Conservation (phyloP, 1,284 basidiomycete species). For the Puccinia horiana region DNA sequence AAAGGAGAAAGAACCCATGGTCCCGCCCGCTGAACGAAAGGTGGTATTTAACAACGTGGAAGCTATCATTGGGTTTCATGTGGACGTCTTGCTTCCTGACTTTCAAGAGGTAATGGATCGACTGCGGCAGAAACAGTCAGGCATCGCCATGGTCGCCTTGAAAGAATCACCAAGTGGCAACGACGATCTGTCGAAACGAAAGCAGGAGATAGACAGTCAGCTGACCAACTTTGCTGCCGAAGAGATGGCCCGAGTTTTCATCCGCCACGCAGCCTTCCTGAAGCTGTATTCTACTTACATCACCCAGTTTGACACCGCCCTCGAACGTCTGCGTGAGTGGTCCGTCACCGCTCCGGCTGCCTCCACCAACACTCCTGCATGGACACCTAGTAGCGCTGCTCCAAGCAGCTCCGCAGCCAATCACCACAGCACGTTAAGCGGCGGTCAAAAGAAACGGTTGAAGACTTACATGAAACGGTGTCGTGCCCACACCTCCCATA, state of each 20-base stretch:
- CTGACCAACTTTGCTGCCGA: slow-evolving; percentile 66
- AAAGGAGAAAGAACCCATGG: slow-evolving; percentile 71
- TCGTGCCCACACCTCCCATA: slow-evolving; percentile 70
- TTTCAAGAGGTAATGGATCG: slow-evolving; percentile 77
- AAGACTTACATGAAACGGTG: slow-evolving; percentile 57
- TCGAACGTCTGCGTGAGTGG: slow-evolving; percentile 83
- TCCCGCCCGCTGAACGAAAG: slow-evolving; percentile 82
- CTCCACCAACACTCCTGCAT: slow-evolving; percentile 60
- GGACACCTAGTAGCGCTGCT: slow-evolving; percentile 48
- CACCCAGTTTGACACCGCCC: slow-evolving; percentile 89
- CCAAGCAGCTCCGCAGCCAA: slow-evolving; percentile 44
- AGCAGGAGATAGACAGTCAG: slow-evolving; percentile 31
- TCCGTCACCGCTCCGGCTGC: slow-evolving; percentile 52
- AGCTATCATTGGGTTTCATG: slow-evolving; percentile 54
- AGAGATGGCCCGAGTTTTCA: slow-evolving; percentile 82
- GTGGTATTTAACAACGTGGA: slow-evolving; percentile 84
- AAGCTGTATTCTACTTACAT: slow-evolving; percentile 96
- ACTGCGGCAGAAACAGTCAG: slow-evolving; percentile 87
- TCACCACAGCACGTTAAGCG: slow-evolving; percentile 21
- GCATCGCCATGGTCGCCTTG: slow-evolving; percentile 75
- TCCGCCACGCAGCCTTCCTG: slow-evolving; percentile 91
- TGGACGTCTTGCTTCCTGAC: slow-evolving; percentile 52
- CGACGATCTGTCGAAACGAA: neutral
- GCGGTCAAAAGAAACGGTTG: slow-evolving; percentile 51
- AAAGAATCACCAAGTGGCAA: slow-evolving; percentile 62